These are phyloP conservation scores for Monosporascus sp. DNA, from an alignment of 2,329 filamentous ascomycete genomes.

Conservation along the genomic window DNA sequence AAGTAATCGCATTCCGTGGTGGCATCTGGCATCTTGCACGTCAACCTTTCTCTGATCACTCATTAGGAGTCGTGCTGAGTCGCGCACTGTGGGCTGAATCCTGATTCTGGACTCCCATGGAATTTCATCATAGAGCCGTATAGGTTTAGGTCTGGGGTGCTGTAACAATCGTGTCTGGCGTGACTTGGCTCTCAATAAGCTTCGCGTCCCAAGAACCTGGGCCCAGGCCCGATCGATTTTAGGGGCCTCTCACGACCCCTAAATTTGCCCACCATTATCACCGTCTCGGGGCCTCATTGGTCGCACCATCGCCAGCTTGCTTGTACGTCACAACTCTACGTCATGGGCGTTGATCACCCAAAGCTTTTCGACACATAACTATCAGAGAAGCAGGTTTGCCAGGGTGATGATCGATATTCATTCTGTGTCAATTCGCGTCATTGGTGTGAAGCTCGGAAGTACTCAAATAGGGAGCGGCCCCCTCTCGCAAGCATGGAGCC, in stretches of 20 bases:
- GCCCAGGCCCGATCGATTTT: background rate
- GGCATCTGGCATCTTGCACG: background rate
- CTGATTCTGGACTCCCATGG: too few relatives aligned
- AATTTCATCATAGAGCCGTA: too few relatives aligned
- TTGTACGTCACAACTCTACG: background rate
- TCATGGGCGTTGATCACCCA: background rate
- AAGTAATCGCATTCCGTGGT: background rate
- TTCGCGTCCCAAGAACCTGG: too few relatives aligned
- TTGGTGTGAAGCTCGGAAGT: background rate
- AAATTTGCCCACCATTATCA: background rate
- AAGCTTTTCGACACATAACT: background rate
- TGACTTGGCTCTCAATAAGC: too few relatives aligned
- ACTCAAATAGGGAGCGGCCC: background rate
- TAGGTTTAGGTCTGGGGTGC: too few relatives aligned
- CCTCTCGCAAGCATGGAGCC: background rate
- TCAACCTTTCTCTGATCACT: background rate
- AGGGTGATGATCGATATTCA: constrained; percentile 7
- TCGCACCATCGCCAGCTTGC: background rate
- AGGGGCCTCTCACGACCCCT: background rate
- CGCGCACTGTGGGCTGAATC: too few relatives aligned
- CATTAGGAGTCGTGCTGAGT: too few relatives aligned
- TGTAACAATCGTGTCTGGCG: too few relatives aligned
- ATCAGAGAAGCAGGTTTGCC: constrained; percentile 18
- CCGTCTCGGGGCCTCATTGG: background rate
- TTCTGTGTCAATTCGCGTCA: constrained; percentile 5